These are phyloP conservation scores for Pythium monospermum DNA, from an alignment of 352 stramenopile species.

Conservation along the genomic window DNA sequence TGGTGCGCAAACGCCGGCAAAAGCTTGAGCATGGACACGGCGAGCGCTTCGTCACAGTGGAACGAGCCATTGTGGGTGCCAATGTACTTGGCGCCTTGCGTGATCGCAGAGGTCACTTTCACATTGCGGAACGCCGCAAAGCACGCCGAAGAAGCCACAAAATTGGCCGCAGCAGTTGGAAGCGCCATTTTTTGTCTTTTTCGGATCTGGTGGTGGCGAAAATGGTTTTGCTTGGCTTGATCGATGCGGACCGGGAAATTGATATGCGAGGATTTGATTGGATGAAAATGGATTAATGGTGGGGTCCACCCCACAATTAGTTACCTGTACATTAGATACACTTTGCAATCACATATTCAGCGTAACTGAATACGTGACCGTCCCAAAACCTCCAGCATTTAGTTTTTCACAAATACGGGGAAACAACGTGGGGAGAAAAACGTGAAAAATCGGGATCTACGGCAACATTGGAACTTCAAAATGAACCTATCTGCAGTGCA, in stretches of 20 bases:
- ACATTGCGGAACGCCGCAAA: conserved; percentile 54
- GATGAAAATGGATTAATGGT: no score
- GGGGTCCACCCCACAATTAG: no score
- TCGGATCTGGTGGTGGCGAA: not conserved
- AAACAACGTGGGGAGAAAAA: not conserved
- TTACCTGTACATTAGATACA: no score
- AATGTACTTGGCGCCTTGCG: conserved; percentile 80
- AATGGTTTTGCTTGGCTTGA: no score
- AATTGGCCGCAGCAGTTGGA: conserved; percentile 56
- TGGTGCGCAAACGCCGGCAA: conserved; percentile 86
- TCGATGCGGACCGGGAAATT: no score
- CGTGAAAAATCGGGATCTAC: conserved; percentile 15
- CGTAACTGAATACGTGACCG: no score
- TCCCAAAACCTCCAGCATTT: conserved; percentile 15
- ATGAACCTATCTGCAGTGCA: no score
- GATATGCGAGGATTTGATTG: no score
- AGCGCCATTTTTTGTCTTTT: conserved; percentile 43
- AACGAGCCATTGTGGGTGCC: conserved; percentile 97
- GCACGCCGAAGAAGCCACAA: conserved; percentile 55
- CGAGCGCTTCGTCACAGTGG: conserved; percentile 98
- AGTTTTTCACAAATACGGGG: conserved; percentile 26
- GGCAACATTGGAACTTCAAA: conserved; percentile 4
- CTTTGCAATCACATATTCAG: no score
- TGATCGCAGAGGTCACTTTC: conserved; percentile 43
- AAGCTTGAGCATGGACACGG: conserved; percentile 95